Evolutionary conservation across 345 rosid species (phyloP), one percentile per base, ranked within the genome.

Genomic region (Sisymbrium altissimum): DNA sequence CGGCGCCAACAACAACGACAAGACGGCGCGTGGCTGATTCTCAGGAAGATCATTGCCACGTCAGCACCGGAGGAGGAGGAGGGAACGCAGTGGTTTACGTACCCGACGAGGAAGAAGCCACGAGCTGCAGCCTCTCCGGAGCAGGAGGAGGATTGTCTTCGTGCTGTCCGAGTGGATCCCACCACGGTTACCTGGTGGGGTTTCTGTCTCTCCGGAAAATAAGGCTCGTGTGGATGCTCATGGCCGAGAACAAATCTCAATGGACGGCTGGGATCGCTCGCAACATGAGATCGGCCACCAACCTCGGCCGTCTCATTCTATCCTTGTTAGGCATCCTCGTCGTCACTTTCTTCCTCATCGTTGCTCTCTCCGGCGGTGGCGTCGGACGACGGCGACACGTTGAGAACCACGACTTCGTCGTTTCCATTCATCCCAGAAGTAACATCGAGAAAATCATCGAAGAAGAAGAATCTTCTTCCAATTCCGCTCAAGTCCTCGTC

Each of bases 11-110:
- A 39, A 76, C 93, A 32, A 76, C 92, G 9, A 82, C 94, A 35
- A 80, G 99, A 66, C 81, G 99, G 14, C 99, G 99, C 21, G 87
- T 87, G 67, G 74, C 82, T 12, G 84, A 79, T 71, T 66, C 75
- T 6, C 45, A 77, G 35, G 69, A 81, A 15, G 88, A 84, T 43
- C 70, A 59, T 32, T 41, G 70, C 67, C 48, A 78, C 79, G 72
- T 53, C 54, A 48, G 6, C 62, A 59, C 8, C 48, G 66, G 43
- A 27, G 71, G 66, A 36, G 68, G 69, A 52, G 71, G 66, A 36
- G 68, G 69, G 25, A 64, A 56, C 75, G 66, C 75, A 30, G 79
- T 78, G 58, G 59, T 78, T 66, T 50, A 66, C 73, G 15, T 82
- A 18, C 44, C 64, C 18, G 61, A 45, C 58, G 86, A 77, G 9